Conservation (phyloP, 2,329 filamentous ascomycete genomes). For the Neonectria coccinea region DNA sequence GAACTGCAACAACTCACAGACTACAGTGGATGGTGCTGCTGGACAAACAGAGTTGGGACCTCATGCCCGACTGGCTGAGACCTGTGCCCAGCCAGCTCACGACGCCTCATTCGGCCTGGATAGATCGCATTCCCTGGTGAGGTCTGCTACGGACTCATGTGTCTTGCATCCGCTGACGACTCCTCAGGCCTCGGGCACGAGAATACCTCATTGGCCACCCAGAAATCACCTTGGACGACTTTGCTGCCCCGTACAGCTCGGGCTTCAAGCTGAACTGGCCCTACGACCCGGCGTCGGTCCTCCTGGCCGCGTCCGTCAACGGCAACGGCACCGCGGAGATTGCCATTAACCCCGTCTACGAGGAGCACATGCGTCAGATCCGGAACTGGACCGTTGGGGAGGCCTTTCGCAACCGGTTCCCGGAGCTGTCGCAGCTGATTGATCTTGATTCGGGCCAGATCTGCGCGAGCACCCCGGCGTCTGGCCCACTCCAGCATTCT, state of each 20-base stretch:
- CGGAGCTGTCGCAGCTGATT: slow-evolving; percentile 40
- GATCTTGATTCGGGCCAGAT: slow-evolving; percentile 40
- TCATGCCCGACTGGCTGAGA: slow-evolving; percentile 47
- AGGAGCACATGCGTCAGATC: slow-evolving; percentile 48
- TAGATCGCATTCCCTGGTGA: slow-evolving; percentile 49
- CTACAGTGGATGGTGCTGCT: slow-evolving; percentile 47
- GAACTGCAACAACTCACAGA: not conserved
- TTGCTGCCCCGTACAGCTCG: slow-evolving; percentile 47
- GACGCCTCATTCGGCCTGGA: slow-evolving; percentile 47
- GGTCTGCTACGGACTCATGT: slow-evolving; percentile 8
- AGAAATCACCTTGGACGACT: slow-evolving; percentile 48
- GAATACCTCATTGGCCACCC: slow-evolving; percentile 47
- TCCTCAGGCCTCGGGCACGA: slow-evolving; percentile 43
- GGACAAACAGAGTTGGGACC: slow-evolving; percentile 47
- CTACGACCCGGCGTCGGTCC: slow-evolving; percentile 45
- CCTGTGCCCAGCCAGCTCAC: slow-evolving; percentile 45
- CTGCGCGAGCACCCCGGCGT: slow-evolving; percentile 1
- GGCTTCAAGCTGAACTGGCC: slow-evolving; percentile 49
- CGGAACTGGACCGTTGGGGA: slow-evolving; percentile 47
- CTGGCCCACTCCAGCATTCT: slow-evolving; percentile 12
- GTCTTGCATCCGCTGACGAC: not conserved
- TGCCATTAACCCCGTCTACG: slow-evolving; percentile 47
- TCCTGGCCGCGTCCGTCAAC: slow-evolving; percentile 35
- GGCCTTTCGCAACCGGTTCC: slow-evolving; percentile 43
- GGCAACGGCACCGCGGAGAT: slow-evolving; percentile 33